Percentiles rank a stretch among this genome's conserved stretches.
Conservation (phyloP, 352 stramenopile genomes). For the Elongisporangium senticosum region DNA sequence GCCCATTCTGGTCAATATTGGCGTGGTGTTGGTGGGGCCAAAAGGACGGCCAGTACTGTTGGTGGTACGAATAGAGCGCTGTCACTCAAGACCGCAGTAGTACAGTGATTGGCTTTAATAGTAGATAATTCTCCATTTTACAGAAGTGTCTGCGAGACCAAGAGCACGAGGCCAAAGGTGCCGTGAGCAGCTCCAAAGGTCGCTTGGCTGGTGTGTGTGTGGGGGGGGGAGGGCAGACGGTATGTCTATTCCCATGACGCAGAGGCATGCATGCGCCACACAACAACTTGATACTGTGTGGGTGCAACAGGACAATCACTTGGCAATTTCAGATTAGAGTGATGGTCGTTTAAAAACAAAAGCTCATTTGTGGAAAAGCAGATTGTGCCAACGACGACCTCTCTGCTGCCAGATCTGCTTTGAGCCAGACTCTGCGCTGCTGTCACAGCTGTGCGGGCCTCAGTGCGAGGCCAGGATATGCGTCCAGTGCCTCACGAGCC, state of each 20-base stretch:
- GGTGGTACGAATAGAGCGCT: background rate
- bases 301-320: background rate
- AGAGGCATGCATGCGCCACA: no score
- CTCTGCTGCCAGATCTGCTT: constrained; percentile 31
- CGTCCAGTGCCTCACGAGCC: constrained; percentile 12
- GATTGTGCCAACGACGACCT: background rate
- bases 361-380: background rate
- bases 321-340: background rate
- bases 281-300: background rate
- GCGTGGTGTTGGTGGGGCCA: background rate
- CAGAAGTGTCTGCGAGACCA: no score
- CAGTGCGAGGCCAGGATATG: constrained; percentile 18
- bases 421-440: constrained; percentile 2
- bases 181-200: no score
- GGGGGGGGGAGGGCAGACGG: no score
- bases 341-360: no score
- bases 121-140: background rate
- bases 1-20: background rate
- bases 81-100: background rate
- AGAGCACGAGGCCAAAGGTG: no score
- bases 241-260: no score
- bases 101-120: background rate
- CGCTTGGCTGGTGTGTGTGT: no score
- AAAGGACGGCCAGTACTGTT: constrained; percentile 1
- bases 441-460: constrained; percentile 10